These are phyloP conservation scores for Fraxinus platypoda DNA, from an alignment of 305 asterid species.

Conservation along the genomic window DNA sequence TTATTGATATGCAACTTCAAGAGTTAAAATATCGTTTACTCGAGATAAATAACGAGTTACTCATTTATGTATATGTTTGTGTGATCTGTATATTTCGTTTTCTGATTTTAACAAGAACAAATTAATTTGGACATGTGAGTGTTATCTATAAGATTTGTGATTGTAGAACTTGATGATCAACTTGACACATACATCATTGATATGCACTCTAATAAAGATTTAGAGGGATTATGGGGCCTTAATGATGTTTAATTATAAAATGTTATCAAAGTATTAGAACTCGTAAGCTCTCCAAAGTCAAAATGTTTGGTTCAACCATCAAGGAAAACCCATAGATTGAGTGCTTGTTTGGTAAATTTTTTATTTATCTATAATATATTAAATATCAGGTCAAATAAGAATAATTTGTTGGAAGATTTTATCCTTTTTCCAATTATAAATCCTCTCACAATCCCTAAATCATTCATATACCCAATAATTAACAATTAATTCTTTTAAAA, in stretches of 20 bases:
- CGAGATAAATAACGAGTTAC: neutral
- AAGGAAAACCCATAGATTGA: neutral
- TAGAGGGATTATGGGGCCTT: neutral
- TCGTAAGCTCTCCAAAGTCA: neutral
- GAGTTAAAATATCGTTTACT: neutral
- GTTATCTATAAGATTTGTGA: neutral
- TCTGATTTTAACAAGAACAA: neutral
- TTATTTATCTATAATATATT: too few species aligned
- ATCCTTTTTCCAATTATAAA: too few species aligned
- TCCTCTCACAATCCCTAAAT: too few species aligned
- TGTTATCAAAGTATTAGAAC: neutral
- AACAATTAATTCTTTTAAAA: too few species aligned
- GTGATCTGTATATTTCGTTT: neutral
- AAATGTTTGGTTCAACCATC: neutral
- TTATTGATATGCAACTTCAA: neutral
- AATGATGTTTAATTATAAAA: neutral
- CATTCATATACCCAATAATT: too few species aligned
- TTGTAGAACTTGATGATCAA: neutral
- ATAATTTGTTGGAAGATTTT: too few species aligned
- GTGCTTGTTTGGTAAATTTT: neutral
- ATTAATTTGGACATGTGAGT: neutral
- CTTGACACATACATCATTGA: neutral
- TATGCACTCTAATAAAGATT: neutral
- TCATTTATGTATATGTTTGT: neutral
- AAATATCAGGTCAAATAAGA: too few species aligned